These are phyloP conservation scores for Pittosporum tobira DNA, from an alignment of 129 eudicot species.

Conservation along the genomic window DNA sequence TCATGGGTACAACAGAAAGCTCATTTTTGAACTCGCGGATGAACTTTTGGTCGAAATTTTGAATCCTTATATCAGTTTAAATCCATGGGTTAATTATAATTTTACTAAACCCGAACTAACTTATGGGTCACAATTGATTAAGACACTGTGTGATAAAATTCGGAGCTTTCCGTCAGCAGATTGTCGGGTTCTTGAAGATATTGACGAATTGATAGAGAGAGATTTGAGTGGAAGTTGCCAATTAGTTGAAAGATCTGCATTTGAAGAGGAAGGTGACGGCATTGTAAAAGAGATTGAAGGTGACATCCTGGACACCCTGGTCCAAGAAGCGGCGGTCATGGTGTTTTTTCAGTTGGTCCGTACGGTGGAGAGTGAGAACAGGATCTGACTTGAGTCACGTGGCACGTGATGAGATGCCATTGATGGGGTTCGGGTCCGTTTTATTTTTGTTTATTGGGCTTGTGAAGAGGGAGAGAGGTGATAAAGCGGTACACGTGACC, in stretches of 20 bases:
- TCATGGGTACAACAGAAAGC: slow-evolving; percentile 28
- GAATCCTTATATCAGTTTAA: slow-evolving; percentile 35
- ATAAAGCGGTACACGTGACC: no score
- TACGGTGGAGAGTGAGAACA: slow-evolving; percentile 8
- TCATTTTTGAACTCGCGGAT: slow-evolving; percentile 56
- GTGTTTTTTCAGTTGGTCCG: slow-evolving; percentile 20
- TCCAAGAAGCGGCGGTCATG: slow-evolving; percentile 48
- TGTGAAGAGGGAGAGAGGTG: no score
- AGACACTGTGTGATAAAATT: slow-evolving; percentile 27
- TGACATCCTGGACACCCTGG: slow-evolving; percentile 52
- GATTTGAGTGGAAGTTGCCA: slow-evolving; percentile 31
- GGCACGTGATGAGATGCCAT: slow-evolving; percentile 73
- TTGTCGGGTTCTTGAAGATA: slow-evolving; percentile 70
- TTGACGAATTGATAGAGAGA: slow-evolving; percentile 49
- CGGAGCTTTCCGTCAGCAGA: slow-evolving; percentile 36
- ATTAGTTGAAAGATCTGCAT: slow-evolving; percentile 4
- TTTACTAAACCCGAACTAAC: no score
- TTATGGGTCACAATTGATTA: slow-evolving; percentile 22
- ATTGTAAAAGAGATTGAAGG: slow-evolving; percentile 58
- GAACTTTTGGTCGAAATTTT: slow-evolving; percentile 51
- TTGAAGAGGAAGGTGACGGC: slow-evolving; percentile 54
- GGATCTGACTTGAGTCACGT: slow-evolving; percentile 40
- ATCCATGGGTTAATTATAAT: slow-evolving; percentile 24
- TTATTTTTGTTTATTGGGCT: background rate
- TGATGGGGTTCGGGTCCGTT: slow-evolving; percentile 8